Percentiles rank a stretch among this genome's conserved stretches.
Evolutionary conservation across 768 basidiomycete genomes (phyloP).

Genomic region (Phlebiopsis flavidoalba): DNA sequence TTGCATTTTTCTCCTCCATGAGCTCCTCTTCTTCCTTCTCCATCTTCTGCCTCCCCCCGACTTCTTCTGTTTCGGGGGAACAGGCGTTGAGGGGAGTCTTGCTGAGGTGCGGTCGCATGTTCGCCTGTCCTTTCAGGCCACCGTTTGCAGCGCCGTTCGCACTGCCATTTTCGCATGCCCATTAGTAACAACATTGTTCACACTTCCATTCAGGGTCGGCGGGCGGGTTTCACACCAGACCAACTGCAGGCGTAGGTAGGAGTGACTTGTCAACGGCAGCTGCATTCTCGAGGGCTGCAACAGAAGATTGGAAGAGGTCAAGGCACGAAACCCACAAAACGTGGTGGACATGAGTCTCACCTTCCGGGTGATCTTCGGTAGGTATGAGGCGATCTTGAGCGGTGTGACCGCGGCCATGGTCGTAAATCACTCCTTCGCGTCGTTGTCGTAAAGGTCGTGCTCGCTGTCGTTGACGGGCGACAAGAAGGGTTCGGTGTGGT

Average conservation of each 20-base stretch:
- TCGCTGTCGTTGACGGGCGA: not conserved
- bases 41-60: conserved; percentile 27
- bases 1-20: conserved; percentile 43
- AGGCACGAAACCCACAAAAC: too few species aligned
- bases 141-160: not conserved
- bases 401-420: not conserved
- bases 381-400: conserved; percentile 9
- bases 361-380: conserved; percentile 4
- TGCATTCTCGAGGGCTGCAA: not conserved
- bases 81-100: not conserved
- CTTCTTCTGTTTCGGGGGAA: conserved; percentile 4
- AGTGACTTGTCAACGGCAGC: conserved; percentile 6
- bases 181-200: not conserved
- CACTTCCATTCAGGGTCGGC: not conserved
- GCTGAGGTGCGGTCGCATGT: not conserved
- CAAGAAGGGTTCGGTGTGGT: not conserved
- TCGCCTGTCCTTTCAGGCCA: not conserved
- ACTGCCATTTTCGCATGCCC: not conserved
- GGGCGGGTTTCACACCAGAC: not conserved
- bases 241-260: conserved; percentile 8
- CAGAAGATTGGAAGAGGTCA: too few species aligned
- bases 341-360: not conserved
- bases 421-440: not conserved
- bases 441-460: not conserved
- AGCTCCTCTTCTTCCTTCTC: too few species aligned